Percentiles rank a stretch among this genome's conserved stretches.
Conservation (phyloP, 2,329 filamentous ascomycete species). For the Trichoderma citrinoviride region DNA sequence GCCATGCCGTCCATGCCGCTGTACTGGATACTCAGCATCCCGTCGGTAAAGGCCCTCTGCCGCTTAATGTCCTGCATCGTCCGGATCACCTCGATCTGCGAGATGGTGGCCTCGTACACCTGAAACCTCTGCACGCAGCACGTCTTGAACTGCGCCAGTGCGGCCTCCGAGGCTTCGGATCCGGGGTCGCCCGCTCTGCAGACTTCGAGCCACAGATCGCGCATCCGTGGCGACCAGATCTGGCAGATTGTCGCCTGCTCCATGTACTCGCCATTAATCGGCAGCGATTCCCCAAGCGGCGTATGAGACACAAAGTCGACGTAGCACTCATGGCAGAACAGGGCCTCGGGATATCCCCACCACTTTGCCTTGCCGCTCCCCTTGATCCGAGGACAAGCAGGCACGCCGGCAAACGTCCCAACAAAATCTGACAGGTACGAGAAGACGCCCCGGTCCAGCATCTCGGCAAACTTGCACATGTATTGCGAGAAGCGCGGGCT, state of each 20-base stretch:
- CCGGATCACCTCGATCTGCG: constrained; percentile 4
- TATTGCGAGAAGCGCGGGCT: constrained; percentile 29
- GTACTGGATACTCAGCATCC: not conserved
- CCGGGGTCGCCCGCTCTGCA: constrained; percentile 30
- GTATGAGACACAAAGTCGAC: constrained; percentile 33
- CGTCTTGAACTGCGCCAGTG: constrained; percentile 27
- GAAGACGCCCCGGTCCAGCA: constrained; percentile 35
- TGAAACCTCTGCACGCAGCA: not conserved
- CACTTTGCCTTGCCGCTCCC: constrained; percentile 29
- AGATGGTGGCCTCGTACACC: not conserved
- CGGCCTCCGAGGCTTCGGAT: constrained; percentile 28
- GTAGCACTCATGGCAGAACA: constrained; percentile 38
- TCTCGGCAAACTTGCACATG: constrained; percentile 30
- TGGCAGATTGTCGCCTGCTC: constrained; percentile 33
- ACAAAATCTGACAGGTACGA: constrained; percentile 30
- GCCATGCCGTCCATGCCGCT: not conserved
- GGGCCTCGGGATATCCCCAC: constrained; percentile 37
- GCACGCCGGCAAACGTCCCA: constrained; percentile 31
- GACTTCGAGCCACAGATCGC: constrained; percentile 32
- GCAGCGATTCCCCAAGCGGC: constrained; percentile 27
- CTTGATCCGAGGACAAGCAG: constrained; percentile 31
- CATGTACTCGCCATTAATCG: constrained; percentile 29
- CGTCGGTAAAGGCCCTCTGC: not conserved
- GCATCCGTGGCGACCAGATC: constrained; percentile 41
- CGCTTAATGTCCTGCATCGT: not conserved